Conservation (phyloP, 306 rosid species). For the Casuarina equisetifolia region DNA sequence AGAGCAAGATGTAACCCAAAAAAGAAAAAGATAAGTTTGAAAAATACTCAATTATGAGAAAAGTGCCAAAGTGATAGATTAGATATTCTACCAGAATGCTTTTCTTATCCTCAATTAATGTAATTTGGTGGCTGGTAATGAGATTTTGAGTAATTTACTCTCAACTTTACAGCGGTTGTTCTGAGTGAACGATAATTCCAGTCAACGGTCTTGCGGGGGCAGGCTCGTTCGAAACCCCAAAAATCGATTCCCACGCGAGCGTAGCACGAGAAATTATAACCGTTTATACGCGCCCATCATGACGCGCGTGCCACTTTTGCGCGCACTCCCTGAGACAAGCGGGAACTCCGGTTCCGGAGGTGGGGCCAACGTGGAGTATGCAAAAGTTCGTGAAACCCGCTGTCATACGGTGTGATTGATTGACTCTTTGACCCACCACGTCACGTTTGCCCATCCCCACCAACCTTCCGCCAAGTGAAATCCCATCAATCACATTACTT, state of each 20-base stretch:
- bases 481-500: slow-evolving; percentile 7
- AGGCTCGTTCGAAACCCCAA: not conserved
- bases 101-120: not conserved
- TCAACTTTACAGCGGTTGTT: too few relatives aligned
- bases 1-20: not conserved
- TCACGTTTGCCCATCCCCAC: slow-evolving; percentile 1
- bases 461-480: not conserved
- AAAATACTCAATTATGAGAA: not conserved
- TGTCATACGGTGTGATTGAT: not conserved
- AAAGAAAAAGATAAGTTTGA: not conserved
- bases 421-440: slow-evolving; percentile 8
- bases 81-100: not conserved
- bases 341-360: not conserved
- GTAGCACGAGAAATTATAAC: not conserved
- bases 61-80: not conserved
- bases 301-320: not conserved
- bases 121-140: not conserved
- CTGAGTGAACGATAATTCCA: not conserved
- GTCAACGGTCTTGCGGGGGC: not conserved
- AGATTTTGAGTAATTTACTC: too few relatives aligned
- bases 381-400: not conserved
- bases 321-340: not conserved
- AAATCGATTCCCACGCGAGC: slow-evolving; percentile 7
- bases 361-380: not conserved
- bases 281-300: not conserved